Evolutionary conservation across 1,139 yeast species (phyloP), one percentile per base, ranked within the genome.

Genomic region (Pneumocystis carinii): DNA sequence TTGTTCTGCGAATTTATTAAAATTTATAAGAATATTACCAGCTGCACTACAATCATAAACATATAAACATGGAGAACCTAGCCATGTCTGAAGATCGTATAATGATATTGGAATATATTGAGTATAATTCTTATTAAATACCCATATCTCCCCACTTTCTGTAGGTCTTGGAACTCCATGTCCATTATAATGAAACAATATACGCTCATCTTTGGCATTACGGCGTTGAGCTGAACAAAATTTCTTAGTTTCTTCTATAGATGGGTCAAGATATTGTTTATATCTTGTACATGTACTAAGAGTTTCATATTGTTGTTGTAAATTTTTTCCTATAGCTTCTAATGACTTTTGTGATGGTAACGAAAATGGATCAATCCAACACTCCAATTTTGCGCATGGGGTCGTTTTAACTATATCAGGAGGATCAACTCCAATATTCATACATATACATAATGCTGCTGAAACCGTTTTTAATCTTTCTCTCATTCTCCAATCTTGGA

Each of bases 141-240:
- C 97, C 99, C 99, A 92, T 29, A 92, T 89, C 72, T 92, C 99
- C n/a, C 99, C 99, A 63, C 90, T 84, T 37, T 90, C 83, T 0
- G 98, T 94, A 0, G 99, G 98, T 68, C 90, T 90, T 0, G 99
- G 99, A 1, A 92, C 99, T 19, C 99, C 99, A 72, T 92, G 99
- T 3, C 99, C 99, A 71, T 92, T 92, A 73, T 94, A 92, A 72
- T 94, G 98, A 73, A 92, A 92, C 63, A 92, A 74, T 12, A 90
- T 86, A 63, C 98, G 79, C 62, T 77, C 80, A 17, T 92, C 97
- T 71, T 92, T 87, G 3, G 97, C 96, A 65, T 87, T 87, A 64
- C 97, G 79, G 69, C 98, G 78, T 67, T 92, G 76, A 0, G 95
- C 86, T 69, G 88, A 87, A 72, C 97, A 90, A 70, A 92, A 87